These are phyloP conservation scores for Apiotrichum laibachii DNA, from an alignment of 1,284 basidiomycete species.

Conservation along the genomic window DNA sequence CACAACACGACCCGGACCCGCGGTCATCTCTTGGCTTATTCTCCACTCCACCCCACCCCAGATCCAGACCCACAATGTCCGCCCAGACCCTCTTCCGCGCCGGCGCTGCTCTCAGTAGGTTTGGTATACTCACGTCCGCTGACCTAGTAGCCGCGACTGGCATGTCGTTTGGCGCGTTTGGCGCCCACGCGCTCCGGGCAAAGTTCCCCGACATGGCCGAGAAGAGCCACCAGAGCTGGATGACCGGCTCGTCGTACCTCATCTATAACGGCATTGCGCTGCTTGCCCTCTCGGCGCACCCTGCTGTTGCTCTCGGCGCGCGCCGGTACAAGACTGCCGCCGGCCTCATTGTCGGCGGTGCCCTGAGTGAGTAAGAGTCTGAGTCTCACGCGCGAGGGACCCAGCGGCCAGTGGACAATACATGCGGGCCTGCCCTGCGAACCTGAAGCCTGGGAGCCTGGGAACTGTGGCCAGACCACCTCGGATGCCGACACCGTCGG, in stretches of 20 bases:
- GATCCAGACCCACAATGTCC: constrained; percentile 11
- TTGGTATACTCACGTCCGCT: background rate
- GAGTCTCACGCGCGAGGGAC: no score
- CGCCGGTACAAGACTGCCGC: constrained; percentile 63
- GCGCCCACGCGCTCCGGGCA: constrained; percentile 46
- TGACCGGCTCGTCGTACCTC: constrained; percentile 46
- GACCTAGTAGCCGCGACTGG: constrained; percentile 43
- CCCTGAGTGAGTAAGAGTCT: constrained; percentile 32
- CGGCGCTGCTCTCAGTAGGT: constrained; percentile 40
- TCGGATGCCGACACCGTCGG: no score
- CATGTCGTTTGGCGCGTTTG: constrained; percentile 49
- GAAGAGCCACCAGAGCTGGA: constrained; percentile 36
- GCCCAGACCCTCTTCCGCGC: constrained; percentile 27
- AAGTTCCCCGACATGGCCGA: constrained; percentile 45
- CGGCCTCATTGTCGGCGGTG: constrained; percentile 65
- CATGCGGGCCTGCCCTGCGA: no score
- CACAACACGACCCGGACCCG: no score
- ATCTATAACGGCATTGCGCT: constrained; percentile 75
- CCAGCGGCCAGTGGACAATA: no score
- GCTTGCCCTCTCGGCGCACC: constrained; percentile 68
- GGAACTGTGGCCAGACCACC: no score
- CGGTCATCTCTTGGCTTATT: no score
- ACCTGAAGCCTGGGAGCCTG: background rate
- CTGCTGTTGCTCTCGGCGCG: constrained; percentile 56
- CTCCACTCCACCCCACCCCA: background rate